Conservation (phyloP, 768 basidiomycete species). For the Coprinopsis strossmayeri region DNA sequence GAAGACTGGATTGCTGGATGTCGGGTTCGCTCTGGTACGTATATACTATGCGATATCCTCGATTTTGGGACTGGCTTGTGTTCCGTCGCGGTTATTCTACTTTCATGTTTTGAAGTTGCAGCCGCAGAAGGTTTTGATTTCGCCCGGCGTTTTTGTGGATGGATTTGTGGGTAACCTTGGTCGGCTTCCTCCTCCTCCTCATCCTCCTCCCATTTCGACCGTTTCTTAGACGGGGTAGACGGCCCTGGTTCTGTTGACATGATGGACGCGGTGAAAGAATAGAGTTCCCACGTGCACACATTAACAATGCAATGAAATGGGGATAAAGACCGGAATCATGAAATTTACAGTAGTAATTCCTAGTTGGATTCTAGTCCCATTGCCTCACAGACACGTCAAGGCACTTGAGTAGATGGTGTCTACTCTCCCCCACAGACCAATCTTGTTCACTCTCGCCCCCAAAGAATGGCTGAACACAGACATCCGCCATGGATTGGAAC, state of each 20-base stretch:
- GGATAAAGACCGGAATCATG: not conserved
- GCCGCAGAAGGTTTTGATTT: conserved; percentile 34
- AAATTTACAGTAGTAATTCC: not conserved
- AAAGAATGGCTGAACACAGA: conserved; percentile 69
- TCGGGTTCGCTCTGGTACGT: conserved; percentile 66
- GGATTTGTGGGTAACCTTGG: conserved; percentile 23
- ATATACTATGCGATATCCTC: conserved; percentile 46
- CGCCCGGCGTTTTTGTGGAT: conserved; percentile 47
- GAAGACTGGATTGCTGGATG: conserved; percentile 83
- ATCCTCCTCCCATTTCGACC: conserved; percentile 70
- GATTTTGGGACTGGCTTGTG: conserved; percentile 13
- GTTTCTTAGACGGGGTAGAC: conserved; percentile 59
- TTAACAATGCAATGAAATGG: not conserved
- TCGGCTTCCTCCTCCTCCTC: conserved; percentile 32
- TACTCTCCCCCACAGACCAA: conserved; percentile 50
- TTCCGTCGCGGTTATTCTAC: not conserved
- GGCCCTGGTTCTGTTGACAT: conserved; percentile 30
- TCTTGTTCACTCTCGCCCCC: conserved; percentile 10
- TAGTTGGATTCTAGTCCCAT: conserved; percentile 5
- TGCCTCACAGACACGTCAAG: conserved; percentile 47
- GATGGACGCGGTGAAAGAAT: not conserved
- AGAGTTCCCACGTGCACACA: conserved; percentile 1
- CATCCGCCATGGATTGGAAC: conserved; percentile 62
- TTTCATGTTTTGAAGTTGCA: conserved; percentile 9
- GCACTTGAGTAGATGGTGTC: conserved; percentile 58